A percentile compares a stretch with the other conserved stretches of the same genome.
phyloP scores from a whole-genome alignment of 2,329 filamentous ascomycete genomes.

The Pseudomassariella vexata region DNA sequence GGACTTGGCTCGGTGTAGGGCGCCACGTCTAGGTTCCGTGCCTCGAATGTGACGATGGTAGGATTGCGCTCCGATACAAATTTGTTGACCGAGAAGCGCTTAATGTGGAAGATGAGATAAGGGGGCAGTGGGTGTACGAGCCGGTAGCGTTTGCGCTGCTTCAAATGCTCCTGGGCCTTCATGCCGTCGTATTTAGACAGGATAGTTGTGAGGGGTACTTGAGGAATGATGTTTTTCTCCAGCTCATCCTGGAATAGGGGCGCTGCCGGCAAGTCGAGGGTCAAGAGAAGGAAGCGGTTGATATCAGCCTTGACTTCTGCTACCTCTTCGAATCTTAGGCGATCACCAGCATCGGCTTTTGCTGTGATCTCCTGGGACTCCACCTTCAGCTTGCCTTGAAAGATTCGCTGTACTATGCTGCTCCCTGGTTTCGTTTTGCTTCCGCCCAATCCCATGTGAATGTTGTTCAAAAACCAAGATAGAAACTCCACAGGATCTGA shows the following conservation, averaged over 20 bases:
- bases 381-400: constrained; percentile 87
- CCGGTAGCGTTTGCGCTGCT: constrained; percentile 82
- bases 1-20: constrained; percentile 91
- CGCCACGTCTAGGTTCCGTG: constrained; percentile 75
- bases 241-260: constrained; percentile 95
- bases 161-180: constrained; percentile 79
- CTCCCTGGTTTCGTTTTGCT: constrained; percentile 79
- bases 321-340: constrained; percentile 88
- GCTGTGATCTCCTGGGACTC: constrained; percentile 93
- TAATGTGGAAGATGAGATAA: constrained; percentile 89
- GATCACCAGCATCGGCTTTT: constrained; percentile 79
- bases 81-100: constrained; percentile 94
- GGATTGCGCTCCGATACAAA: constrained; percentile 95
- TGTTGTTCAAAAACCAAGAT: constrained; percentile 94
- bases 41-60: constrained; percentile 95
- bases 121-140: constrained; percentile 87
- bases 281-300: constrained; percentile 83
- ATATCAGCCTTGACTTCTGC: constrained; percentile 71
- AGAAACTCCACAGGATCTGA: constrained; percentile 96
- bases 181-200: constrained; percentile 90
- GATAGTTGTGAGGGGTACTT: constrained; percentile 76
- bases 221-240: constrained; percentile 93
- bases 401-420: constrained; percentile 85
- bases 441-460: constrained; percentile 86
- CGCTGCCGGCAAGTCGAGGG: constrained; percentile 83